Conservation (phyloP, 2,329 filamentous ascomycete species). For the Calcarisporium arbuscula region DNA sequence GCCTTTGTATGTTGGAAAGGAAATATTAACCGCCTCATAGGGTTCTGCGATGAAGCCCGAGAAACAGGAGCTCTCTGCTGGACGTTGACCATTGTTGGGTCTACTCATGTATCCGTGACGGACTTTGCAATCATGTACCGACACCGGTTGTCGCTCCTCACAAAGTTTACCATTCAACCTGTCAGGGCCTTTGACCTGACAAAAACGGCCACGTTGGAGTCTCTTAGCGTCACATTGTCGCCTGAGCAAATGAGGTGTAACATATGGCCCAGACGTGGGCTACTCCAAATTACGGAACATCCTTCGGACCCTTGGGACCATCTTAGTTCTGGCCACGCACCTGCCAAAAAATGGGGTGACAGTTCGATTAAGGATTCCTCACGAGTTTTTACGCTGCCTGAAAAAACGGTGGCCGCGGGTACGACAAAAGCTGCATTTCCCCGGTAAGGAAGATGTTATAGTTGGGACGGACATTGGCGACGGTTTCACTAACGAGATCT, state of each 20-base stretch:
- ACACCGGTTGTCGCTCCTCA: constrained; percentile 47
- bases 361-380: constrained; percentile 47
- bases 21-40: constrained; percentile 53
- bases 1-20: constrained; percentile 65
- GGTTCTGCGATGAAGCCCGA: constrained; percentile 49
- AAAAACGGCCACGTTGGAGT: constrained; percentile 56
- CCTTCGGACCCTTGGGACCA: constrained; percentile 30
- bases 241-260: constrained; percentile 39
- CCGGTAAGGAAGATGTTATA: no score
- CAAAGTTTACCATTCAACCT: constrained; percentile 60
- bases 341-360: constrained; percentile 54
- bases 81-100: constrained; percentile 50
- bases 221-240: constrained; percentile 48
- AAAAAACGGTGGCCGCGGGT: constrained; percentile 36
- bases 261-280: constrained; percentile 46
- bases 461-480: no score
- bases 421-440: no score
- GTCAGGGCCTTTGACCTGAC: constrained; percentile 57
- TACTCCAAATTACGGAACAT: constrained; percentile 38
- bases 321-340: constrained; percentile 45
- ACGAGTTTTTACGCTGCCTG: constrained; percentile 49
- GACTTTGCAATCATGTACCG: constrained; percentile 62
- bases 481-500: no score
- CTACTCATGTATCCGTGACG: constrained; percentile 59
- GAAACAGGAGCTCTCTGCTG: constrained; percentile 38